phyloP scores from a whole-genome alignment of 2,329 filamentous ascomycete species.

The Ceratocystis ficicola region DNA sequence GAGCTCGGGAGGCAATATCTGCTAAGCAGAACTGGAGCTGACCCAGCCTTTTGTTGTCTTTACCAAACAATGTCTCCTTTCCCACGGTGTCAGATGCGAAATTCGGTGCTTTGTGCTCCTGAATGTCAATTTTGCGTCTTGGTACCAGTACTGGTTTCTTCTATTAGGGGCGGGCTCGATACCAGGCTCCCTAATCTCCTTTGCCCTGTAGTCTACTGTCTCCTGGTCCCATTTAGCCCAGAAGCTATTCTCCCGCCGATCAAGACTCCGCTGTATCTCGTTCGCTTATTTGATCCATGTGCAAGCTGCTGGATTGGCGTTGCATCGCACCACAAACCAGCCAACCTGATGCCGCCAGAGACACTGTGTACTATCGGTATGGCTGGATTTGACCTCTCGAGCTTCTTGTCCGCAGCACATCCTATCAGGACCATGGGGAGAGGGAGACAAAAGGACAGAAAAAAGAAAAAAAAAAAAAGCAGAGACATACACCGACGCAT shows the following conservation, averaged over 20 bases:
- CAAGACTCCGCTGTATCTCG: not conserved
- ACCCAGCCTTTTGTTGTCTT: no score
- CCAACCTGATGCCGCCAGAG: not conserved
- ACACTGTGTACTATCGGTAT: no score
- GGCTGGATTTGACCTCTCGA: no score
- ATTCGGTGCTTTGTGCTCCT: no score
- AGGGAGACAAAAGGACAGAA: not conserved
- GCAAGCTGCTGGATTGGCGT: not conserved
- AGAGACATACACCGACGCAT: not conserved
- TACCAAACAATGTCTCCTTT: no score
- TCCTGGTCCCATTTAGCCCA: not conserved
- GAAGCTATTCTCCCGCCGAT: not conserved
- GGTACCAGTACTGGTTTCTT: not conserved
- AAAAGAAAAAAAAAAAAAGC: not conserved
- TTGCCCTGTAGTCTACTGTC: not conserved
- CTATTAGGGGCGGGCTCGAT: not conserved
- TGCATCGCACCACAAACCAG: not conserved
- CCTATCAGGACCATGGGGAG: not conserved
- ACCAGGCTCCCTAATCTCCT: not conserved
- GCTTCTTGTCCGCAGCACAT: no score
- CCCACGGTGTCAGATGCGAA: no score
- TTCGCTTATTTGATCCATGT: not conserved
- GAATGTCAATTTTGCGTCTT: not conserved
- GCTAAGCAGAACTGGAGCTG: no score
- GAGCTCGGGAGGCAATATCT: no score